Conservation (phyloP, 352 stramenopile genomes). For the Phytophthora niederhauseri region DNA sequence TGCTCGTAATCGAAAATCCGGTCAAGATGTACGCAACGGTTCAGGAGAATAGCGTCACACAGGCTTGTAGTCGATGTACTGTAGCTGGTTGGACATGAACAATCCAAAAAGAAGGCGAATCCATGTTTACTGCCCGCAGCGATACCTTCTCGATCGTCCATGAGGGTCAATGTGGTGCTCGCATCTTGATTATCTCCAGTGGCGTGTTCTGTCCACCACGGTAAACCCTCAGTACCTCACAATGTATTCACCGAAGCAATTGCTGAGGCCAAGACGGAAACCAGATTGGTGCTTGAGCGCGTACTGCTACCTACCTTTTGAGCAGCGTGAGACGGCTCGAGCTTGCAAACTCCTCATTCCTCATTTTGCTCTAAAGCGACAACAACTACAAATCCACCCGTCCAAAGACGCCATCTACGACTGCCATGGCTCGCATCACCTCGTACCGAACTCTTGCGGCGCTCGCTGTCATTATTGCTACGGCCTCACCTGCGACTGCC, state of each 20-base stretch:
- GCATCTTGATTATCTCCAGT: conserved; percentile 25
- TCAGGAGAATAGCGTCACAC: no score
- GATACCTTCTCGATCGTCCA: not conserved
- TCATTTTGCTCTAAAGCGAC: conserved; percentile 19
- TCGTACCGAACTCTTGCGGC: conserved; percentile 18
- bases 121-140: conserved; percentile 22
- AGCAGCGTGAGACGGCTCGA: conserved; percentile 4
- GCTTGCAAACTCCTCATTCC: conserved; percentile 13
- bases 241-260: not conserved
- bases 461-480: conserved; percentile 15
- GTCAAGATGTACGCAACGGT: no score
- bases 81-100: conserved; percentile 8
- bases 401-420: not conserved
- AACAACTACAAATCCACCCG: conserved; percentile 14
- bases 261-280: not conserved
- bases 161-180: not conserved
- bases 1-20: conserved; percentile 26
- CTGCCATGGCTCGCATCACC: conserved; percentile 25
- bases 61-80: conserved; percentile 12
- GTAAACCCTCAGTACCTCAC: conserved; percentile 17
- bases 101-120: conserved; percentile 14
- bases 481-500: conserved; percentile 7
- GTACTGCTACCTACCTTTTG: not conserved
- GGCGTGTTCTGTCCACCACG: not conserved
- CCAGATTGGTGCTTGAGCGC: conserved; percentile 8